Base-by-base conservation (phyloP, 305 asterid species). In the Plantago lanceolata region DNA sequence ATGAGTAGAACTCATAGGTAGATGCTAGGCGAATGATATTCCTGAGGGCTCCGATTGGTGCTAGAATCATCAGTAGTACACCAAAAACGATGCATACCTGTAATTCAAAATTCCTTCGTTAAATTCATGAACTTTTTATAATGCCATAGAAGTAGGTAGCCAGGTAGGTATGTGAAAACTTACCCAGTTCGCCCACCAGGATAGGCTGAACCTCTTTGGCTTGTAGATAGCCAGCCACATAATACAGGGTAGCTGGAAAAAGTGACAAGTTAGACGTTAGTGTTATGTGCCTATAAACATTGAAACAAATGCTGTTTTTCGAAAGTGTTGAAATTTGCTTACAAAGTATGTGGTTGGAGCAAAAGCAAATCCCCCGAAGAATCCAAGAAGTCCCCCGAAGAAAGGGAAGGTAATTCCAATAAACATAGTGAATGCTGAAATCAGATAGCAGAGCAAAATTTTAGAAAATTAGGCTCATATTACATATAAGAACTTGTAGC, bases 311-410 rank as follows among this genome's bases (percentile, higher is more conserved):
- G 3, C 3, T 40, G 14, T 40, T 40, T 40, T 40, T 40, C 13
- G 9, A 18, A 49, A 50, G 19, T 52, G 19, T 51, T 50, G 29
- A 9, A 35, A n/a, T 58, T 58, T 68, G 61, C 96, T 88, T 78
- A 88, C 95, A 12, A 88, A 90, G 82, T 84, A 90, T 49, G 97
- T 85, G 19, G 96, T 88, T 43, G 97, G 97, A 3, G 95, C 95
- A 57, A 88, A 90, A 28, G 96, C 94, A 64, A 90, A 87, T 40
- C 97, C 97, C 58, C 97, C 97, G 7, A 90, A 85, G 71, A 90
- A 87, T 48, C 90, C 90, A 6, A 90, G 85, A 57, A 90, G 95
- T 7, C 89, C 92, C 0, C 97, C 84, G 13, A 85, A 88, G 87
- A 88, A 90, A 49, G 96, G 96, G 82, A 90, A 81, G 43, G 86